Evolutionary conservation across 164 flowering plant species (phyloP).

Genomic region (Amborella trichopoda): DNA sequence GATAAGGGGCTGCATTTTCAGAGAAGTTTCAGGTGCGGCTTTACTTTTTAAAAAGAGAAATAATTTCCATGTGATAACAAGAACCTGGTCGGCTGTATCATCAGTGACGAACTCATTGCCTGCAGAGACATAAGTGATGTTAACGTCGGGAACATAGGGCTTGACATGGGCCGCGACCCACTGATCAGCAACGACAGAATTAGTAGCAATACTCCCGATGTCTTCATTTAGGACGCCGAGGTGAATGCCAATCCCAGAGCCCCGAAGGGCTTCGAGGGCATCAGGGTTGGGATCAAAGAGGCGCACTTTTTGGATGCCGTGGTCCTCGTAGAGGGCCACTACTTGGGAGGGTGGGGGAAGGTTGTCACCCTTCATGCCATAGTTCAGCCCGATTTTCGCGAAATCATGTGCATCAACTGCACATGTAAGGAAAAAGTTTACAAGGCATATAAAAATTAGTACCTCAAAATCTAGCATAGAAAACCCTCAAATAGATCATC

Average conservation of each 20-base stretch:
- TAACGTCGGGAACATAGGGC: constrained; percentile 5
- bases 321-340: constrained; percentile 1
- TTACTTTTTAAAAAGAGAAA: neutral
- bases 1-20: neutral
- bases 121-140: constrained; percentile 7
- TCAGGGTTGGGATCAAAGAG: constrained; percentile 10
- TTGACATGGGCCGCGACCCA: constrained; percentile 10
- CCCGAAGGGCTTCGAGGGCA: constrained; percentile 5
- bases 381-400: constrained; percentile 14
- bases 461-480: too few relatives aligned
- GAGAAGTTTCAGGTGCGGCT: neutral
- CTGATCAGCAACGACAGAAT: neutral
- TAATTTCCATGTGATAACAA: neutral
- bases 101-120: constrained; percentile 15
- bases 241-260: constrained; percentile 5
- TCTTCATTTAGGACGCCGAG: constrained; percentile 7
- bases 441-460: too few relatives aligned
- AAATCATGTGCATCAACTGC: too few relatives aligned
- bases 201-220: constrained; percentile 1
- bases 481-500: too few relatives aligned
- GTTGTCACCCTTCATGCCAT: constrained; percentile 7
- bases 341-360: constrained; percentile 5
- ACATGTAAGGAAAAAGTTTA: too few relatives aligned
- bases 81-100: neutral
- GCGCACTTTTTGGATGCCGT: constrained; percentile 7